Evolutionary conservation across 257 asterid genomes (phyloP), one percentile per base, ranked within the genome.

Genomic region (Gardenia jasminoides): DNA sequence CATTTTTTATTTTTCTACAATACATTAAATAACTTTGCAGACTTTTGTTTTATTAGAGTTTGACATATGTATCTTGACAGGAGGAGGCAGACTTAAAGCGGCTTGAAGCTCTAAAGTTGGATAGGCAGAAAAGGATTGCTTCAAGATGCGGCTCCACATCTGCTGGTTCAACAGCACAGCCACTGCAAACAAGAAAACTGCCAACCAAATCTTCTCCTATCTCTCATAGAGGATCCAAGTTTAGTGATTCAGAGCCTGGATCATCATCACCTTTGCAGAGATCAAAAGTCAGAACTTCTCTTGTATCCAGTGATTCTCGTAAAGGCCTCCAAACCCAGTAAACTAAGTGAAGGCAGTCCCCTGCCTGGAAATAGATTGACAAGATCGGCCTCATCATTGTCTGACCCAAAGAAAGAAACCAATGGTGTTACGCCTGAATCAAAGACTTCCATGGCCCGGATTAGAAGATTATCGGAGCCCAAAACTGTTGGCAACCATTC

Each of bases 211-310:
- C 85, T 78, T 92, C 96, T 82, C 87, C 94, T 10, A 80, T 90
- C 76, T 78, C 92, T 86, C 81, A 81, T 76, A 87, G 87, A 85
- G 96, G 96, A 84, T 90, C 98, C 4, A 94, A 91, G 89, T 94
- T 94, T 85, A 89, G 94, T 83, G 98, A 94, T 87, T 85, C 93
- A 41, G 98, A 91, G 82, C 95, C 96, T 44, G 98, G 97, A 54
- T 86, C 95, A 74, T 91, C 91, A 44, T 94, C 97, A 68, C 98
- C 98, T 68, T 85, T 91, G 88, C 98, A 94, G 85, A 94, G 98
- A 85, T 90, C 98, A 80, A 92, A 92, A 87, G 76, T 91, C 84
- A 86, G 96, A 86, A 84, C 86, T 79, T 80, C 97, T 59, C 78
- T 87, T 69, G 88, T 83, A 83, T 78, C 93, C 75, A 83, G 79